A percentile compares a stretch with the other conserved stretches of the same genome.
Evolutionary conservation across 805 yeast species (phyloP).

Genomic region (Priceomyces carsonii): DNA sequence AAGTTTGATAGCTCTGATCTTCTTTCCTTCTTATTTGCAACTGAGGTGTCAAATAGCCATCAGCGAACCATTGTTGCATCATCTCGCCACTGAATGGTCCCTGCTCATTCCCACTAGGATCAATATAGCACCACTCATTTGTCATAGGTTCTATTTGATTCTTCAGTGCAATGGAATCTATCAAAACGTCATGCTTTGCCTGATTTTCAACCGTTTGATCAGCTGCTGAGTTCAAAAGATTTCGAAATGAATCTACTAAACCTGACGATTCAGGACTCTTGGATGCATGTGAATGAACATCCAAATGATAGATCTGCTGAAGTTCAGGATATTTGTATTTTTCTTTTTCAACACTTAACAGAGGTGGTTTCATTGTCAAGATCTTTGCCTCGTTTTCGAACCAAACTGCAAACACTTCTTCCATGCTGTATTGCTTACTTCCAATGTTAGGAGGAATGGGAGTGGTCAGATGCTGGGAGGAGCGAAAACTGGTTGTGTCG

Average conservation of each 20-base stretch:
- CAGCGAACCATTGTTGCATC: slow-evolving; percentile 79
- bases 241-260: slow-evolving; percentile 1
- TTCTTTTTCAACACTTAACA: slow-evolving; percentile 18
- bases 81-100: slow-evolving; percentile 76
- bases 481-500: background rate
- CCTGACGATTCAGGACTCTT: background rate
- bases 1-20: slow-evolving; percentile 49
- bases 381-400: slow-evolving; percentile 29
- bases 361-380: slow-evolving; percentile 13
- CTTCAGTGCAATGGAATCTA: no score
- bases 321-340: slow-evolving; percentile 32
- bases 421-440: slow-evolving; percentile 48
- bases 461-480: background rate
- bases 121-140: slow-evolving; percentile 72
- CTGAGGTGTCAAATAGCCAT: slow-evolving; percentile 56
- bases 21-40: slow-evolving; percentile 60
- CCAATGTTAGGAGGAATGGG: slow-evolving; percentile 39
- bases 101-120: slow-evolving; percentile 67
- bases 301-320: slow-evolving; percentile 37
- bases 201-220: background rate
- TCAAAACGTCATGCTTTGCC: no score
- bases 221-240: background rate
- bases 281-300: slow-evolving; percentile 18
- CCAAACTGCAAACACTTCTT: slow-evolving; percentile 57
- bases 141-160: no score